phyloP scores from a whole-genome alignment of 306 rosid genomes.

The Sechiopsis laciniata region DNA sequence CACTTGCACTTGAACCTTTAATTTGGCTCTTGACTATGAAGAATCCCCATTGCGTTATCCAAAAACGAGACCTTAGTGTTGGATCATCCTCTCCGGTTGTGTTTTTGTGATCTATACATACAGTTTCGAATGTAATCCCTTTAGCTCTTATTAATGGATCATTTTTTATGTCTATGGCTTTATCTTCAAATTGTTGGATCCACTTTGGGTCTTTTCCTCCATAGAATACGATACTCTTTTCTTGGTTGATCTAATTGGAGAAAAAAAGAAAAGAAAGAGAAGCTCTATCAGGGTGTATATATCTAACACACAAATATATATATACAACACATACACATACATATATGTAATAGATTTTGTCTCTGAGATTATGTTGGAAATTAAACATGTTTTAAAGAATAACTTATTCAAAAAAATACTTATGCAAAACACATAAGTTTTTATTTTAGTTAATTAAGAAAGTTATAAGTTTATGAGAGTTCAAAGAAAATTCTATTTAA shows the following conservation, averaged over 20 bases:
- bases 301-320: background rate
- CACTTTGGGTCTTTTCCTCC: constrained; percentile 62
- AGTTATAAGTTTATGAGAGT: no score
- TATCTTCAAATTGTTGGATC: constrained; percentile 50
- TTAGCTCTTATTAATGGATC: constrained; percentile 22
- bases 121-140: constrained; percentile 25
- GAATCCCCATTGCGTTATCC: constrained; percentile 29
- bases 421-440: no score
- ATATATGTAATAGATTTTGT: no score
- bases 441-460: no score
- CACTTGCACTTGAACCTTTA: background rate
- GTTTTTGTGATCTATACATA: constrained; percentile 26
- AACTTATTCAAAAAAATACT: no score
- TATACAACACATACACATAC: no score
- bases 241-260: constrained; percentile 37
- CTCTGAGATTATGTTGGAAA: no score
- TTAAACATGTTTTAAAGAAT: no score
- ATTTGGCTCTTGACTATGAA: constrained; percentile 17
- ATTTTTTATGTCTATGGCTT: constrained; percentile 29
- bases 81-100: constrained; percentile 27
- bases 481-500: no score
- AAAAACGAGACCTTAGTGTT: constrained; percentile 32
- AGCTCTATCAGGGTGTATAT: background rate
- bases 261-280: background rate
- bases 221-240: constrained; percentile 48